Conservation (phyloP, 306 rosid species). For the Parietaria judaica region DNA sequence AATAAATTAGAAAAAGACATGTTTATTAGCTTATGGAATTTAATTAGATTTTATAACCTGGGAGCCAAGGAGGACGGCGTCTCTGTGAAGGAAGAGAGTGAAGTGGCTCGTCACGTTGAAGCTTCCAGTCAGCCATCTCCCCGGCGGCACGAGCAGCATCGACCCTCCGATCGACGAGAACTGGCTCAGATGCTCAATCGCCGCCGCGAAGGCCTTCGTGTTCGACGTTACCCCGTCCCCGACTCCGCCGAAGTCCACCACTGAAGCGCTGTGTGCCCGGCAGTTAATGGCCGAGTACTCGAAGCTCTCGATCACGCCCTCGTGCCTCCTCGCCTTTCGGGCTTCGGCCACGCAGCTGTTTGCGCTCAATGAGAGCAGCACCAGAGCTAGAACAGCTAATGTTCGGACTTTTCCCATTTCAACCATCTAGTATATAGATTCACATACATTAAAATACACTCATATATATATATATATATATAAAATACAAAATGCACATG, state of each 20-base stretch:
- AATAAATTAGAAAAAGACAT: too few species aligned
- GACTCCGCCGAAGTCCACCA: conserved; percentile 67
- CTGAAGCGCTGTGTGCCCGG: conserved; percentile 57
- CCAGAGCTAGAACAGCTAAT: neutral
- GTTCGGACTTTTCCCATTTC: too few species aligned
- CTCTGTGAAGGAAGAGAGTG: conserved; percentile 47
- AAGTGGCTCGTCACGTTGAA: conserved; percentile 67
- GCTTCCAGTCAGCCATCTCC: conserved; percentile 82
- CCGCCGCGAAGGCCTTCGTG: conserved; percentile 58
- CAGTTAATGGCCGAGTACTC: conserved; percentile 58
- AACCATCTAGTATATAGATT: too few species aligned
- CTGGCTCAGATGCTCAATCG: conserved; percentile 42
- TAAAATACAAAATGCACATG: neutral
- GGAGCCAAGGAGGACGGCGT: conserved; percentile 71
- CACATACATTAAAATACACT: too few species aligned
- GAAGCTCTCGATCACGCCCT: conserved; percentile 7
- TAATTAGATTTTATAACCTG: conserved; percentile 36
- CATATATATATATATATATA: too few species aligned
- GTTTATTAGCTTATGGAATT: neutral
- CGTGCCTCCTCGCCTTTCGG: conserved; percentile 20
- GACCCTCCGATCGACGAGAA: conserved; percentile 51
- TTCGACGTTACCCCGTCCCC: conserved; percentile 71
- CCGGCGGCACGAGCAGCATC: conserved; percentile 61
- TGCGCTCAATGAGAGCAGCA: conserved; percentile 21
- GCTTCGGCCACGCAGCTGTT: conserved; percentile 35